These are phyloP conservation scores for Coniochaeta sp. DNA, from an alignment of 2,329 filamentous ascomycete genomes.

Conservation along the genomic window DNA sequence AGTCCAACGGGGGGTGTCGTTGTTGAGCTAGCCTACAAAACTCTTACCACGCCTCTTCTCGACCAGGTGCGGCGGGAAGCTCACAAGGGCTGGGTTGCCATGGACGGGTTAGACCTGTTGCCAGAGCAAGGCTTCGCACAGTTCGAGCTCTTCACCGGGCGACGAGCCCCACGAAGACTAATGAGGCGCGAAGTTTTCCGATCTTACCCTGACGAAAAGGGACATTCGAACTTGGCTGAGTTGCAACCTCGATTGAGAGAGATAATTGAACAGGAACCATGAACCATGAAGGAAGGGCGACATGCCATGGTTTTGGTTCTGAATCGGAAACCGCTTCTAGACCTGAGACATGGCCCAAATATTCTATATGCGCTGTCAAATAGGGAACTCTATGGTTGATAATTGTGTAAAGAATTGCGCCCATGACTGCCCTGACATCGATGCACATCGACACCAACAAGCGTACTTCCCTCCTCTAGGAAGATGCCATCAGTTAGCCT, in stretches of 20 bases:
- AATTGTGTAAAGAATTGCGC: not conserved
- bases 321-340: not conserved
- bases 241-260: slow-evolving; percentile 30
- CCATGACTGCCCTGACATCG: not conserved
- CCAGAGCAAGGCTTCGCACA: slow-evolving; percentile 76
- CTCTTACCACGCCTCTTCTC: slow-evolving; percentile 63
- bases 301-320: not conserved
- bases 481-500: too few relatives aligned
- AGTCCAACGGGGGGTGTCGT: slow-evolving; percentile 70
- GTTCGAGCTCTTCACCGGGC: slow-evolving; percentile 73
- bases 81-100: slow-evolving; percentile 61
- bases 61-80: slow-evolving; percentile 56
- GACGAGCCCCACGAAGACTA: slow-evolving; percentile 57
- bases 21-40: slow-evolving; percentile 68
- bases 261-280: slow-evolving; percentile 32
- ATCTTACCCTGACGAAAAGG: slow-evolving; percentile 34
- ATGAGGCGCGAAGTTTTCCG: slow-evolving; percentile 61
- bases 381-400: not conserved
- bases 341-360: not conserved
- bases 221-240: slow-evolving; percentile 29
- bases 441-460: too few relatives aligned
- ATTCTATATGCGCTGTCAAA: not conserved
- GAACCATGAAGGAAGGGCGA: slow-evolving; percentile 2
- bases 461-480: too few relatives aligned
- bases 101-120: slow-evolving; percentile 68